Conservation (phyloP, 371 early-diverging fungal genomes). For the Mucor racemosus region DNA sequence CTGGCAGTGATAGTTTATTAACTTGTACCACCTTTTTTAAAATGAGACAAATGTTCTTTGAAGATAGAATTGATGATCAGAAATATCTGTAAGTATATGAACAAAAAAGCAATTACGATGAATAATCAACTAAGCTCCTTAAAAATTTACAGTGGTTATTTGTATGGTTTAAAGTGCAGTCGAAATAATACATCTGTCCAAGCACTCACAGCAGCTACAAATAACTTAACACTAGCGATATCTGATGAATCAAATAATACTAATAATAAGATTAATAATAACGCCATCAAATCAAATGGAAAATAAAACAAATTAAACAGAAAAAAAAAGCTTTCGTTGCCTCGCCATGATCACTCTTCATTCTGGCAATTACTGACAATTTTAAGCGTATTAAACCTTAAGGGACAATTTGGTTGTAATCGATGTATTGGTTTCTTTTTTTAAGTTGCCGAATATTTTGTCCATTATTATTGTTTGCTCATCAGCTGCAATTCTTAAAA, state of each 20-base stretch:
- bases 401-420: too few relatives aligned
- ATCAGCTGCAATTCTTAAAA: too few relatives aligned
- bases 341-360: too few relatives aligned
- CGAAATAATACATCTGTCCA: constrained; percentile 29
- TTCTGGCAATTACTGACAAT: too few relatives aligned
- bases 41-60: constrained; percentile 94
- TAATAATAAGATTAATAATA: constrained; percentile 11
- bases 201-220: constrained; percentile 38
- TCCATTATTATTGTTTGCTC: too few relatives aligned
- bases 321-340: background rate
- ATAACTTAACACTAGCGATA: constrained; percentile 34
- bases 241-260: constrained; percentile 14
- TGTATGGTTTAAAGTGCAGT: constrained; percentile 63
- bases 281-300: constrained; percentile 23
- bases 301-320: constrained; percentile 17
- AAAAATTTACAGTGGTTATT: constrained; percentile 47
- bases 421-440: too few relatives aligned
- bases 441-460: too few relatives aligned
- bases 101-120: background rate
- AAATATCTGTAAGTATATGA: constrained; percentile 76
- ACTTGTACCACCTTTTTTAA: constrained; percentile 97
- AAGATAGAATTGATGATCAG: constrained; percentile 91
- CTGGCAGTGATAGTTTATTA: constrained; percentile 98
- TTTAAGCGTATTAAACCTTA: too few relatives aligned
- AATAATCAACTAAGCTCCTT: background rate